These are phyloP conservation scores for Blastobotrys attinorum DNA, from an alignment of 805 yeast genomes.

Conservation along the genomic window DNA sequence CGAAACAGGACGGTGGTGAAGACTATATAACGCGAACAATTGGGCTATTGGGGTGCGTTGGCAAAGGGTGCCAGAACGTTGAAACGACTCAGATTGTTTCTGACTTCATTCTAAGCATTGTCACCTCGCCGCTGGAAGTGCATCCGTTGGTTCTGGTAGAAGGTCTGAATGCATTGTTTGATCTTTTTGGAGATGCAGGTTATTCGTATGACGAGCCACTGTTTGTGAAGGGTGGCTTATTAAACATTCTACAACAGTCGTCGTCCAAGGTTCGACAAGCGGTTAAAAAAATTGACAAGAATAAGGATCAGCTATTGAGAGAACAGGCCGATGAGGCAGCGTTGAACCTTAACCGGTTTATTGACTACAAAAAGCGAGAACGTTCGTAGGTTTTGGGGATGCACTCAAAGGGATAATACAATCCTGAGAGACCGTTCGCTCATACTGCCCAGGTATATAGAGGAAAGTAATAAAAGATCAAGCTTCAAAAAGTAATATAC, in stretches of 20 bases:
- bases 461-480: too few species aligned
- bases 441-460: too few species aligned
- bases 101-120: slow-evolving; percentile 34
- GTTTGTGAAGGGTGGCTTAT: slow-evolving; percentile 49
- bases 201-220: slow-evolving; percentile 61
- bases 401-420: too few species aligned
- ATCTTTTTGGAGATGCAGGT: slow-evolving; percentile 66
- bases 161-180: slow-evolving; percentile 59
- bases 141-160: slow-evolving; percentile 44
- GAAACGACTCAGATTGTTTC: slow-evolving; percentile 40
- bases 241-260: slow-evolving; percentile 35
- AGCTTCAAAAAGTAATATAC: too few species aligned
- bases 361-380: slow-evolving; percentile 61
- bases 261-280: slow-evolving; percentile 42
- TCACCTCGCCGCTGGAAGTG: slow-evolving; percentile 24
- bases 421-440: too few species aligned
- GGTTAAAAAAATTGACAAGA: slow-evolving; percentile 61
- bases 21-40: slow-evolving; percentile 22
- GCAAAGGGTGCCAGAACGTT: slow-evolving; percentile 38
- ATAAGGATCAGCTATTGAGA: slow-evolving; percentile 49
- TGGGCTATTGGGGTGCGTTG: slow-evolving; percentile 46
- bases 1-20: not conserved
- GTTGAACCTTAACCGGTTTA: slow-evolving; percentile 62
- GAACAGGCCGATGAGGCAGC: slow-evolving; percentile 58
- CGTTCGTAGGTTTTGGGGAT: slow-evolving; percentile 11